Evolutionary conservation across 179 eudicot genomes (phyloP), one percentile per base, ranked within the genome.

Genomic region (Actinidia chinensis): DNA sequence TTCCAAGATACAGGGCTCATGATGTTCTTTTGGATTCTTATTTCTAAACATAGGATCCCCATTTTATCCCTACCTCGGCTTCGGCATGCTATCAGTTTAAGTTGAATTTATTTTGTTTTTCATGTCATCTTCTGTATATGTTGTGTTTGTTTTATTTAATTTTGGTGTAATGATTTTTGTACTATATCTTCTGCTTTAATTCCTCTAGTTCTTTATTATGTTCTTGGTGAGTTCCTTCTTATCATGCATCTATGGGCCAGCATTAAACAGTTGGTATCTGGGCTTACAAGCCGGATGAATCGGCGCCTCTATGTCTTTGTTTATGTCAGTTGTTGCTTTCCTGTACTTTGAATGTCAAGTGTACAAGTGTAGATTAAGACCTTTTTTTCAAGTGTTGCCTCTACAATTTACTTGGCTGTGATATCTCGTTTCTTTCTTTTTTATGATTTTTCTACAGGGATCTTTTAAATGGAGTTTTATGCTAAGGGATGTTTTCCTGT

Each of bases 401-500:
- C 46, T 65, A 9, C 23, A 12, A 36, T 22, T 73, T 70, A 12
- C 8, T 40, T 43, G n/a, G 20, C 52, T 11, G 12, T 64, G 17
- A 43, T 6, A n/a, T 80, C 28, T 77, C 43, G 28, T 52, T 55
- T 80, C 11, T 14, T 79, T 76, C 71, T 59, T 74, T 71, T 22
- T 11, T 20, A 17, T 72, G 47, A 42, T 71, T 55, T 81, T 54
- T 20, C 60, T 87, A 95, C 97, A n/a, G n/a, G n/a, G n/a, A n/a
- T n/a, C n/a, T n/a, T n/a, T 86, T 95, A 50, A 84, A 58, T 86
- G 98, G 98, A 51, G 83, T n/a, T 95, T 76, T 95, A 93, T 91
- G 92, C 97, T 23, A 95, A 93, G 97, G n/a, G n/a, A n/a, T n/a
- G 88, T 76, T 83, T 87, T 79, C 97, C 91, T 88, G 98, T 93